These are phyloP conservation scores for Sphagnum magellanicum DNA, from an alignment of 228 moss, liverwort and hornwort species.

Conservation along the genomic window DNA sequence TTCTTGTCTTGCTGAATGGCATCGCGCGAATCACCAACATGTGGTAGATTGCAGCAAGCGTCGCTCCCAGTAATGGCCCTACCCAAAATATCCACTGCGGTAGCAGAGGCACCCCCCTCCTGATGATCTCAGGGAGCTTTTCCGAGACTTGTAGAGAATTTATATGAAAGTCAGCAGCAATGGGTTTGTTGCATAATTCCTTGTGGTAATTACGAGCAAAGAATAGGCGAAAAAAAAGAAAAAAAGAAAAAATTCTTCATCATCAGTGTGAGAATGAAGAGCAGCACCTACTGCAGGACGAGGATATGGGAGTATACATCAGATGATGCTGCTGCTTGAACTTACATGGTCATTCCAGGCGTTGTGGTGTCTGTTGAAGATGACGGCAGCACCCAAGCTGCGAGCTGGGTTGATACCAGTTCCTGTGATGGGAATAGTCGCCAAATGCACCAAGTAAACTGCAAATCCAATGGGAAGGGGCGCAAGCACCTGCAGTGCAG, in stretches of 20 bases:
- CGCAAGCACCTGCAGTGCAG: conserved; percentile 17
- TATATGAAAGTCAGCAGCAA: no score
- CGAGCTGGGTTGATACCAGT: conserved; percentile 31
- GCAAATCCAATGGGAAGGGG: conserved; percentile 39
- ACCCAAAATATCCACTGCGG: conserved; percentile 8
- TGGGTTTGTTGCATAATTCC: no score
- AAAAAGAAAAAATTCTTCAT: no score
- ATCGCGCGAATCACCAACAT: conserved; percentile 32
- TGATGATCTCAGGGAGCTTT: no score
- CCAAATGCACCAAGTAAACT: conserved; percentile 29
- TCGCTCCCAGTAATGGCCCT: conserved; percentile 3
- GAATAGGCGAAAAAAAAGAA: no score
- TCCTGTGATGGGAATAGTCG: conserved; percentile 32
- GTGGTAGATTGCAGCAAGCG: conserved; percentile 3
- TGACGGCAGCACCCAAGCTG: conserved; percentile 23
- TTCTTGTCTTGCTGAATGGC: conserved; percentile 22
- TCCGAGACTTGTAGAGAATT: no score
- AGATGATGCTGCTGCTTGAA: no score
- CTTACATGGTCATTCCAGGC: conserved; percentile 27
- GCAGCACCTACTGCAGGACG: no score
- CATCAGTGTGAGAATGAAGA: no score
- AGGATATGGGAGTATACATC: no score
- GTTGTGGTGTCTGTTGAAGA: conserved; percentile 19
- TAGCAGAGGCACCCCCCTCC: background rate
- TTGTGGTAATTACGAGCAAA: no score